Base-by-base conservation (phyloP, 371 early-diverging fungal genomes). In the Synchytrium microbalum region DNA sequence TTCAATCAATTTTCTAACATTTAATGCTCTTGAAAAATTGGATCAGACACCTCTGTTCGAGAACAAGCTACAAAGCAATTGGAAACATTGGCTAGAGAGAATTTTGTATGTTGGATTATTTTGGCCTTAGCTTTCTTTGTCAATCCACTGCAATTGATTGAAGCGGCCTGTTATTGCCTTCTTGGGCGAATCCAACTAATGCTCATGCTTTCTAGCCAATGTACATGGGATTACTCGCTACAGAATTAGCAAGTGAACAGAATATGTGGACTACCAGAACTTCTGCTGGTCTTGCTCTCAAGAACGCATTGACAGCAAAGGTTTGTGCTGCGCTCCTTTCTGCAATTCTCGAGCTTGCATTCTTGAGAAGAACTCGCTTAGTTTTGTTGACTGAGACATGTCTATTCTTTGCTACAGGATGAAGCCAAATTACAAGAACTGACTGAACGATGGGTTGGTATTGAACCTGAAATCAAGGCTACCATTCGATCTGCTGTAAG, bases 271-370 rank as follows among this genome's bases (percentile, higher is more conserved):
- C 79, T 57, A 83, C 90, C 72, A 84, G 92, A 61, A 78, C 74
- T 59, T 84, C 90, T 29, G 93, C 96, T 52, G 97, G 92, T 77
- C 76, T 96, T 66, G 87, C 88, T 32, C 74, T 96, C 66, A 96
- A 96, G 83, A 96, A 96, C 72, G 81, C 89, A 54, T 72, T 96
- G 68, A 77, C 85, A 26, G 88, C 93, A 68, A 90, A 85, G 82
- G 93, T 91, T 81, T 59, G 74, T 67, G 54, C 54, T 29, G 29
- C 24, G 56, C 24, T 56, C 26, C 29, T 8, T 56, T 56, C 8
- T 24, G 24, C 29, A 5, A 56, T 38, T 10, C 46, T 19, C 10
- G 19, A 38, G 5, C 19, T 38, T 10, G 5, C 46, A 38, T 19
- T 10, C 10, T 38, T 38, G 46, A 38, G 19, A 38, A 10, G 46